Base-by-base conservation (phyloP, 2,329 filamentous ascomycete genomes). In the Aureobasidium pullulans region DNA sequence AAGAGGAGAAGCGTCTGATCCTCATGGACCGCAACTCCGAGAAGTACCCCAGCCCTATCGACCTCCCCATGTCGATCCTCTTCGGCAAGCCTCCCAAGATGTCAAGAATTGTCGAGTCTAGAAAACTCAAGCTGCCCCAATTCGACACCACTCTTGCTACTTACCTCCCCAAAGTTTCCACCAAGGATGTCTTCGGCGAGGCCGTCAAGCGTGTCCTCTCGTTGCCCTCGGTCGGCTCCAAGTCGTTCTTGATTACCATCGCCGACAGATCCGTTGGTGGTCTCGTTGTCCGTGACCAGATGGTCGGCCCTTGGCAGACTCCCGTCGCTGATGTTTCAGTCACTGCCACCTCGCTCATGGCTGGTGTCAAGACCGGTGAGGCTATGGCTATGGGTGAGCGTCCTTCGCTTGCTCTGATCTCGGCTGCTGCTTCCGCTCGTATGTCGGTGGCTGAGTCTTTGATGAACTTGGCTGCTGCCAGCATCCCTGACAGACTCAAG, bases 381-480 rank as follows among this genome's bases (percentile, higher is more conserved):
- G 92, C 92, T n/a, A 96, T 97, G 90, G 87, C 91, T 1, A 95
- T 96, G 88, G 94, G 94, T 36, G 93, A 96, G 75, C 94, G 89
- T 75, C 90, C 92, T 43, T 88, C 86, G 0, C 76, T 99, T 58
- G 94, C 94, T 6, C 81, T 99, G 23, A 96, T 99, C 61, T 93
- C 89, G 4, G 84, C 93, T 3, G 89, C 86, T 44, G 90, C 94
- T 23, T 97, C 94, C 19, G 92, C 94, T 15, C 85, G 92, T 56
- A 99, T 99, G 94, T 91, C 94, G 2, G 92, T 99, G 61, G 92
- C 87, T 1, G 94, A 99, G 75, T 90, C 89, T 61, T 79, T 99
- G 62, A 86, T 96, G 83, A 99, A 99, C 73, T 79, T 99, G 61
- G 91, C 89, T 39, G 94, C 94, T 59, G 89, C 87, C 19, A 81